phyloP scores from a whole-genome alignment of 495 filamentous ascomycete species.

The Neurospora sp. region DNA sequence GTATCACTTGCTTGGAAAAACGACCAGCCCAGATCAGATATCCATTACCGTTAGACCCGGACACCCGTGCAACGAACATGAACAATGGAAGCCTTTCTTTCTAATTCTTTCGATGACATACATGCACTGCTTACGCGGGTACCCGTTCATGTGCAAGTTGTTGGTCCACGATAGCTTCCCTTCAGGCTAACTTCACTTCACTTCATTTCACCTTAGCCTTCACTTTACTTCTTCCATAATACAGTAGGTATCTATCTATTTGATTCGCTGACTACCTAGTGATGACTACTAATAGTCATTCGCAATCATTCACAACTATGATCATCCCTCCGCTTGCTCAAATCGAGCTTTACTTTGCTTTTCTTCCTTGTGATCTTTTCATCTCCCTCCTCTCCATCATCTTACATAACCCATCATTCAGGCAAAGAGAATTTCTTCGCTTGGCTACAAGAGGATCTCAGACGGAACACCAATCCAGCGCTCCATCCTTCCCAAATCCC shows the following conservation, averaged over 20 bases:
- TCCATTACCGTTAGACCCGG: no score
- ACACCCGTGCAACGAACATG: no score
- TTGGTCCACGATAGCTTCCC: no score
- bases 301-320: not conserved
- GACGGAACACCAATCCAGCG: not conserved
- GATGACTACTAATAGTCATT: not conserved
- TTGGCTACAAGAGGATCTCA: not conserved
- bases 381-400: not conserved
- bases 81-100: no score
- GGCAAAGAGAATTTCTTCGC: not conserved
- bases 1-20: no score
- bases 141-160: no score
- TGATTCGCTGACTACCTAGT: not conserved
- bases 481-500: not conserved
- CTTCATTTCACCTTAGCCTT: no score
- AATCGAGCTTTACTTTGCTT: not conserved
- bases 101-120: no score
- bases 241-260: not conserved
- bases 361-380: not conserved
- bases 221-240: no score
- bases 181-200: no score
- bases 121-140: no score
- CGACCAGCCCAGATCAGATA: no score
- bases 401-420: not conserved
- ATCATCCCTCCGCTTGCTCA: not conserved